Base-by-base conservation (phyloP, 148 eudicot species). In the Diospyros lotus region DNA sequence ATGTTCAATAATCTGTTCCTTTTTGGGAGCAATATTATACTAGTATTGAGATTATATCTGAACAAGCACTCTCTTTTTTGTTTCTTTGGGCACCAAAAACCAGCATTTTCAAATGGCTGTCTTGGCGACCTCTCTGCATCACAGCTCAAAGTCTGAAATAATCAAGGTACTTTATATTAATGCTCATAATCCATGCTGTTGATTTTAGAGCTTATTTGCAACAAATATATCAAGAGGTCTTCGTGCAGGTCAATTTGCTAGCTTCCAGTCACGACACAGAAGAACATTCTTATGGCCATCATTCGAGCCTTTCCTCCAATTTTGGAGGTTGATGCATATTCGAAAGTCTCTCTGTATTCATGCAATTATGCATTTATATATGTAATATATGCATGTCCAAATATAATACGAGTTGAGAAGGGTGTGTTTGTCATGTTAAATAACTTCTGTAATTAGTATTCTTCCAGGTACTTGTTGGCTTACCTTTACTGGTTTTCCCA, bases 31-130 rank as follows among this genome's bases (percentile, higher is more conserved):
- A 6, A 56, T 56, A 6, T 56, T 56, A 44, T 38, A 62, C 42
- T 14, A 9, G 48, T 42, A 10, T 2, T 55, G 66, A 66, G 28
- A 39, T 72, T 13, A 56, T 18, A 56, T 60, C 64, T n/a, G 45
- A 55, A 42, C 28, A 78, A 62, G n/a, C n/a, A 58, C 6, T 65
- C 11, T 70, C 62, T 74, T 69, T 1, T 38, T 54, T 53, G 42
- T 39, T 54, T 71, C 5, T 71, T 13, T 53, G 58, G 17, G 43
- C 3, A 42, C 10, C 45, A 13, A 3, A 76, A 74, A 63, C 53
- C 94, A 92, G 97, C 84, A 83, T 48, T 93, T 93, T 74, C 83
- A 86, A 84, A 83, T 93, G 95, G 83, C 91, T 56, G 74, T 93
- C 76, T 81, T 93, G 75, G 95, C 93, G 67, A 84, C 89, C 69